Percentiles rank a stretch among this genome's conserved stretches.
These are phyloP conservation scores for Russula ochroleuca DNA, from an alignment of 768 basidiomycete species.

Conservation along the genomic window DNA sequence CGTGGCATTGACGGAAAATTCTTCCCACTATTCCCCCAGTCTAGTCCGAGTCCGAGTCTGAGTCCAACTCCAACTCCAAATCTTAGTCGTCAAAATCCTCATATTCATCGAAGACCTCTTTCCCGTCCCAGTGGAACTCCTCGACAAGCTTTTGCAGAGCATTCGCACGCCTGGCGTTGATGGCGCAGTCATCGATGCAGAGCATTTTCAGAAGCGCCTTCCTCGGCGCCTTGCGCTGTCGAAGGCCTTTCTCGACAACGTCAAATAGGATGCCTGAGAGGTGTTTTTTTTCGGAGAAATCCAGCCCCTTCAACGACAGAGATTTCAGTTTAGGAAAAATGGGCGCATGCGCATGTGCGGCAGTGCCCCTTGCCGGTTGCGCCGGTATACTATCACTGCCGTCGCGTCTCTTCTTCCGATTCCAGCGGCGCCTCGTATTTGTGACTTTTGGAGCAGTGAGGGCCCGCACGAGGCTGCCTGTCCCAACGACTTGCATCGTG, in stretches of 20 bases:
- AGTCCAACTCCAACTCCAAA: no score
- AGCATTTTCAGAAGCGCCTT: neutral
- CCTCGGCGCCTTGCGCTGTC: neutral
- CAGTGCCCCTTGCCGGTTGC: neutral
- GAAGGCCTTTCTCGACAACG: neutral
- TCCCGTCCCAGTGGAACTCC: neutral
- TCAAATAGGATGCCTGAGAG: neutral
- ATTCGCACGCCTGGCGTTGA: neutral
- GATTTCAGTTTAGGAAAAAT: conserved; percentile 8
- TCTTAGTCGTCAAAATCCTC: no score
- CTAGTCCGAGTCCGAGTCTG: no score
- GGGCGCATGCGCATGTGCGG: neutral
- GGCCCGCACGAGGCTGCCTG: neutral
- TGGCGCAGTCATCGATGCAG: neutral
- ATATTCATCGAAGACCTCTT: no score
- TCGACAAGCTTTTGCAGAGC: neutral
- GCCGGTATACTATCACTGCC: neutral
- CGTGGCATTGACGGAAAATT: no score
- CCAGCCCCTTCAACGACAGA: neutral
- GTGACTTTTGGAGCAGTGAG: neutral
- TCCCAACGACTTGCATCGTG: neutral
- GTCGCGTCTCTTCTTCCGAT: neutral
- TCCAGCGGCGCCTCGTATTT: neutral
- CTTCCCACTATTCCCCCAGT: no score
- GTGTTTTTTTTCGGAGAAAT: neutral